Base-by-base conservation (phyloP, 2,329 filamentous ascomycete species). In the Verticillium nonalfalfae region DNA sequence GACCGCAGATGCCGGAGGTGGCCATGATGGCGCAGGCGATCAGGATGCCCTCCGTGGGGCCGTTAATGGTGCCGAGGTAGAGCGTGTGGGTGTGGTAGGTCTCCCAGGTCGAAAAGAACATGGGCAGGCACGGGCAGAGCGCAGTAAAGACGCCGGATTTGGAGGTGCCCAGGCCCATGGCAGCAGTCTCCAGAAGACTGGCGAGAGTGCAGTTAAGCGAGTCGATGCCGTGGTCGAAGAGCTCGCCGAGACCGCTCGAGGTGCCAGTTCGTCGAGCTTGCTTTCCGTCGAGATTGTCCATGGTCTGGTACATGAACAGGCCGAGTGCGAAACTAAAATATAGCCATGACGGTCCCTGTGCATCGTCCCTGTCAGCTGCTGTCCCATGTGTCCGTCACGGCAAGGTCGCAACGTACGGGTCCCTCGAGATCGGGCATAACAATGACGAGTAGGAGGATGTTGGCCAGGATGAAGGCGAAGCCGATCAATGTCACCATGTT, bases 41-140 rank as follows among this genome's bases (percentile, higher is more conserved):
- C 59, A 98, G 87, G 38, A 99, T 81, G 21, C 95, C 95, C 79
- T 99, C 95, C 38, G 95, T 99, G 1, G 95, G 95, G 1, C 95
- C 95, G 74, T 99, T 99, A 84, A 99, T 90, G 73, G 94, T 92
- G 60, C 95, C 95, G 13, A 99, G 86, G 75, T 97, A 99, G 6
- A 99, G 81, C 0, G 95, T 98, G 75, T 99, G 95, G 5, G 95
- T 97, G 77, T 99, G 95, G 75, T 97, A 99, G 1, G 95, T 99
- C 78, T 99, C 95, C 95, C 95, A 99, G 1, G 95, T 99, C 3
- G 94, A 97, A 78, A 99, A 97, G 81, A 97, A 99, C 95, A 99
- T 99, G 63, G 95, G 91, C 55, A 99, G 79, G 68, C 93, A 96
- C 1, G 95, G 95, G 63, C 94, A 87, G 54, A 99, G 80, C 1